phyloP scores from a whole-genome alignment of 768 basidiomycete genomes.

The Arthromyces matolae region DNA sequence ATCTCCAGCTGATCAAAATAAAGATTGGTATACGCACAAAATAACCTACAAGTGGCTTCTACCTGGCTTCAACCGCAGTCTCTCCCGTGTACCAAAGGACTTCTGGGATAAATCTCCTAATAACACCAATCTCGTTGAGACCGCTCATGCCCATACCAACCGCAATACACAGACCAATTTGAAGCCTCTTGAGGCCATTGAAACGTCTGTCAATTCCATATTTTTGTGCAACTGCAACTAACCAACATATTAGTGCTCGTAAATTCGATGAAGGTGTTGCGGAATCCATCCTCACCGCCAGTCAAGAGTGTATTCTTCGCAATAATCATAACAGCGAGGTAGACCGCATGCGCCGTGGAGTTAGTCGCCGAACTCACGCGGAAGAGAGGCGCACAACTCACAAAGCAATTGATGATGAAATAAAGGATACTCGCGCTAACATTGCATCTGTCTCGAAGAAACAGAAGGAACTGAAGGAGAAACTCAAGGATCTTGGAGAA shows the following conservation, averaged over 20 bases:
- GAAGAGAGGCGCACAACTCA: not conserved
- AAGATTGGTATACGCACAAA: constrained; percentile 2
- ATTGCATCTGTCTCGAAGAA: not conserved
- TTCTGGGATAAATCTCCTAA: not conserved
- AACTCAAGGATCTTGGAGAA: not conserved
- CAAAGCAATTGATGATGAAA: not conserved
- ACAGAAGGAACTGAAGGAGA: not conserved
- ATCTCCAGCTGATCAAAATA: too few relatives aligned
- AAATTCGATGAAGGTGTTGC: not conserved
- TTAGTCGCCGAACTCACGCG: not conserved
- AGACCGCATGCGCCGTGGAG: not conserved
- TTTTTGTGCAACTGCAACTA: not conserved
- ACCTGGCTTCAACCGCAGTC: not conserved
- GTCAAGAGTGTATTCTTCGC: not conserved
- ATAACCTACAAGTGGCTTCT: constrained; percentile 1
- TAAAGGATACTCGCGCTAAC: not conserved
- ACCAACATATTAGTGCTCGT: not conserved
- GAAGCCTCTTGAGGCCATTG: not conserved
- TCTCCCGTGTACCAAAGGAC: not conserved
- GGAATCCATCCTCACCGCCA: not conserved
- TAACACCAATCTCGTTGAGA: constrained; percentile 1
- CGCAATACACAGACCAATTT: not conserved
- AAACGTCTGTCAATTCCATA: not conserved
- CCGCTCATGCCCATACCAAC: not conserved
- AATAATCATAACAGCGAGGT: not conserved